Conservation (phyloP, 495 filamentous ascomycete species). For the Haplographium delicatum region DNA sequence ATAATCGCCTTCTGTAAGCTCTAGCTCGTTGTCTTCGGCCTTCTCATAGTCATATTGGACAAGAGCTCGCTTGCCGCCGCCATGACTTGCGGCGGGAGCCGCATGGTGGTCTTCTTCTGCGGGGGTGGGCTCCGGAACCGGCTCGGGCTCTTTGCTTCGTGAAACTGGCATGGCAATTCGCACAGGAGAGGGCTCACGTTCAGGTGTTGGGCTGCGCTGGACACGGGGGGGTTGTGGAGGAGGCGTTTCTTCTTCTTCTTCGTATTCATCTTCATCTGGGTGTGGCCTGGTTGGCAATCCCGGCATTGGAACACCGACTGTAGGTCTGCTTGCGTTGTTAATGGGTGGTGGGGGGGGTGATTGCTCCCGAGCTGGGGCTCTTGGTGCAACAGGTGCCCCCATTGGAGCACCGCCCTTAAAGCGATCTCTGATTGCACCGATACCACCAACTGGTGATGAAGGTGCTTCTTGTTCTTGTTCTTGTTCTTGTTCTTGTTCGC, state of each 20-base stretch:
- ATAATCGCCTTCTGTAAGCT: conserved; percentile 82
- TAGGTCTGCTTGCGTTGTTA: conserved; percentile 47
- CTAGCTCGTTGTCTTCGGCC: conserved; percentile 93
- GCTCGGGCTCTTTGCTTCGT: conserved; percentile 50
- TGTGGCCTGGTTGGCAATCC: conserved; percentile 59
- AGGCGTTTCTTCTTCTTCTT: conserved; percentile 42
- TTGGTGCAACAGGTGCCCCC: conserved; percentile 45
- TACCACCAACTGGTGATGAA: conserved; percentile 49
- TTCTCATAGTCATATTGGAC: conserved; percentile 96
- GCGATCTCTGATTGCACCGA: conserved; percentile 68
- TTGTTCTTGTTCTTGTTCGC: conserved; percentile 42
- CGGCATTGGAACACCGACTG: conserved; percentile 62
- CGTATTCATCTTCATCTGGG: conserved; percentile 48
- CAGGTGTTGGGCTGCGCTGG: conserved; percentile 55
- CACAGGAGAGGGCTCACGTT: conserved; percentile 64
- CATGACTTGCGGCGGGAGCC: conserved; percentile 41
- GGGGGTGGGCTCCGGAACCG: conserved; percentile 37
- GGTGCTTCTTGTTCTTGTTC: conserved; percentile 43
- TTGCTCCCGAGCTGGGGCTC: conserved; percentile 38
- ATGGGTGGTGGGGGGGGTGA: conserved; percentile 52
- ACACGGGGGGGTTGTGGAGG: conserved; percentile 54
- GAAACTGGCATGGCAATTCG: conserved; percentile 83
- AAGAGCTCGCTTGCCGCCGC: conserved; percentile 61
- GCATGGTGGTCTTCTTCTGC: conserved; percentile 59
- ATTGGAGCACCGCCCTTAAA: conserved; percentile 68